A percentile compares a stretch with the other conserved stretches of the same genome.
Conservation (phyloP, 1,284 basidiomycete species). For the Rhodotorula sp. region DNA sequence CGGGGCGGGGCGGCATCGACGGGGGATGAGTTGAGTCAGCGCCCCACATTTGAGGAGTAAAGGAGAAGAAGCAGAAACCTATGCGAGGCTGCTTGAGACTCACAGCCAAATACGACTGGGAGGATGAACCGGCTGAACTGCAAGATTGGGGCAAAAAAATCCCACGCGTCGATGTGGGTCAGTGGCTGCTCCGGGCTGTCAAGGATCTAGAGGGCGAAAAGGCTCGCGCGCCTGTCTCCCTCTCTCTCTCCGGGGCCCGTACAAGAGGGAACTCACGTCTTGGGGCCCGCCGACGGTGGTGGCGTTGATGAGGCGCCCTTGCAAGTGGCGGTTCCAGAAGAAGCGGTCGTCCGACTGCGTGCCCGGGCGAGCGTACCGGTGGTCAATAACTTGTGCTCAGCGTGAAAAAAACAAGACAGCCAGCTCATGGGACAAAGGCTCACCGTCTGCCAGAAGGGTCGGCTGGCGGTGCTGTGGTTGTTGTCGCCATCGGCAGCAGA, state of each 20-base stretch:
- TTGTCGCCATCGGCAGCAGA: constrained; percentile 32
- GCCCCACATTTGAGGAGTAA: too few relatives aligned
- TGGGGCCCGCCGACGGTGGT: constrained; percentile 56
- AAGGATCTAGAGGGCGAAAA: too few relatives aligned
- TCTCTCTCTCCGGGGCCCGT: too few relatives aligned
- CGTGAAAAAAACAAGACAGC: too few relatives aligned
- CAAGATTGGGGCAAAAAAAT: background rate
- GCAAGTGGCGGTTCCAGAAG: constrained; percentile 94
- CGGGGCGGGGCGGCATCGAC: background rate
- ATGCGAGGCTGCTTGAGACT: constrained; percentile 43
- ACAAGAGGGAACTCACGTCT: constrained; percentile 57
- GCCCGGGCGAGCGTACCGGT: constrained; percentile 36
- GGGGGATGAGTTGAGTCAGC: background rate
- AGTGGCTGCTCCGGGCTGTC: too few relatives aligned
- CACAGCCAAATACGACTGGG: constrained; percentile 88
- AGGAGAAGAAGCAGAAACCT: background rate
- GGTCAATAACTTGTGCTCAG: background rate
- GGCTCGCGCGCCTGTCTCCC: too few relatives aligned
- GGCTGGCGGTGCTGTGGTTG: constrained; percentile 46
- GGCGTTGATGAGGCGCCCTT: constrained; percentile 69
- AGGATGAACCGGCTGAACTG: constrained; percentile 85
- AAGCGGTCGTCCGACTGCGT: constrained; percentile 86
- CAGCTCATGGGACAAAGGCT: constrained; percentile 46
- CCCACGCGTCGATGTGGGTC: background rate
- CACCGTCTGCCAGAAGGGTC: constrained; percentile 65